Percentiles rank a stretch among this genome's conserved stretches.
Conservation (phyloP, 2,329 filamentous ascomycete genomes). For the Hypomyces rosellus region DNA sequence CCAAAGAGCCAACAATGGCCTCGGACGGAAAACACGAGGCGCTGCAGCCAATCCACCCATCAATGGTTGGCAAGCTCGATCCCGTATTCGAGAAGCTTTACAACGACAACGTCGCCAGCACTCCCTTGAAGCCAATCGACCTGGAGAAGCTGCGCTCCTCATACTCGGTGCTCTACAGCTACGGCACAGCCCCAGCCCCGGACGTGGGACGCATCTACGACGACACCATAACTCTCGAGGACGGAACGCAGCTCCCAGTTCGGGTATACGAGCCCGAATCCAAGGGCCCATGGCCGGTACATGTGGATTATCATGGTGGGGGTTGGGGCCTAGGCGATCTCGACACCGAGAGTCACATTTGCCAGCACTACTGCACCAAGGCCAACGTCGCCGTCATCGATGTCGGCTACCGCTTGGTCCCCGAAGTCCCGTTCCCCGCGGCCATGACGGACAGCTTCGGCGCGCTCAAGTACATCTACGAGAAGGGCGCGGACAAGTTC, state of each 20-base stretch:
- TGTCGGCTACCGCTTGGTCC: conserved; percentile 46
- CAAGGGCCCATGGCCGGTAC: conserved; percentile 38
- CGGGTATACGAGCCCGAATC: conserved; percentile 39
- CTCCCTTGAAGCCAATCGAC: conserved; percentile 33
- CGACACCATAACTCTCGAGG: conserved; percentile 25
- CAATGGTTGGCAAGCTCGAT: conserved; percentile 39
- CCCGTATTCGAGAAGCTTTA: conserved; percentile 42
- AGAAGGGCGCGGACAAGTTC: conserved; percentile 28
- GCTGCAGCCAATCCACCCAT: conserved; percentile 43
- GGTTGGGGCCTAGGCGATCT: conserved; percentile 45
- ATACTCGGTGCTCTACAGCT: conserved; percentile 40
- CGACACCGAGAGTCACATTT: conserved; percentile 43
- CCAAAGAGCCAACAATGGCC: neutral
- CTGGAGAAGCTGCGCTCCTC: conserved; percentile 31
- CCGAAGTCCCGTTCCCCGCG: conserved; percentile 43
- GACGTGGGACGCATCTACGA: conserved; percentile 35
- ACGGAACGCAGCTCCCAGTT: conserved; percentile 26
- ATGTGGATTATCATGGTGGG: conserved; percentile 44
- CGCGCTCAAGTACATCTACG: conserved; percentile 34
- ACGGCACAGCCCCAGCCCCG: conserved; percentile 36
- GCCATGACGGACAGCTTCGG: conserved; percentile 43
- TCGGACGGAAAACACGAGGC: conserved; percentile 31
- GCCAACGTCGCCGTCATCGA: conserved; percentile 42
- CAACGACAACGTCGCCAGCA: conserved; percentile 38
- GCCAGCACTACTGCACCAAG: conserved; percentile 38